These are phyloP conservation scores for Pythium apleroticum DNA, from an alignment of 352 stramenopile genomes.

Conservation along the genomic window DNA sequence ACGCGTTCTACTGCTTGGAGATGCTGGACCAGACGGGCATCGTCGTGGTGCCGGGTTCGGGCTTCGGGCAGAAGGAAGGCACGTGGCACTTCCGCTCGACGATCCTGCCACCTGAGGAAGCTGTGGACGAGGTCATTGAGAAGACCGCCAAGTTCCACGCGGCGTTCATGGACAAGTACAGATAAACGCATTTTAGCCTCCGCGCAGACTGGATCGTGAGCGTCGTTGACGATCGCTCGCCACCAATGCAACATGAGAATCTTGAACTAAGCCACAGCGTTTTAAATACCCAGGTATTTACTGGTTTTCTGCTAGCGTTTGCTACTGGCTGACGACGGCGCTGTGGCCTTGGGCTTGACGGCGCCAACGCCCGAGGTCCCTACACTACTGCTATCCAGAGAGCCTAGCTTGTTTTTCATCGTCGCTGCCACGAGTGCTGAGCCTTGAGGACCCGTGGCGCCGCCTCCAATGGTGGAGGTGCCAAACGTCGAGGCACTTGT, in stretches of 20 bases:
- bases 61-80: conserved; percentile 95
- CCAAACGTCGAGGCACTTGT: conserved; percentile 4
- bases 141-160: conserved; percentile 95
- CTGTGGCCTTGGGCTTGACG: conserved; percentile 37
- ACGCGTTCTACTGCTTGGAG: conserved; percentile 97
- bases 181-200: conserved; percentile 37
- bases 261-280: conserved; percentile 6
- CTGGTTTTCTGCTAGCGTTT: conserved; percentile 24
- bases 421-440: conserved; percentile 29
- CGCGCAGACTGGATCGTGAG: background rate
- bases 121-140: conserved; percentile 94
- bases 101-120: conserved; percentile 97
- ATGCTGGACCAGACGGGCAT: conserved; percentile 97
- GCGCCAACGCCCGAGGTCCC: conserved; percentile 8
- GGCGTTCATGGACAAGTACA: conserved; percentile 95
- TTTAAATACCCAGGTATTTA: conserved; percentile 15
- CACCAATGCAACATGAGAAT: conserved; percentile 2
- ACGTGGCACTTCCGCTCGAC: conserved; percentile 99
- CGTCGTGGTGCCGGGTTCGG: conserved; percentile 97
- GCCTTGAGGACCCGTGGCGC: conserved; percentile 19
- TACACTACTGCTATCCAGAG: conserved; percentile 32
- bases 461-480: conserved; percentile 8
- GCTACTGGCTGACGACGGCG: conserved; percentile 29
- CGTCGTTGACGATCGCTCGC: background rate
- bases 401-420: conserved; percentile 41